A percentile compares a stretch with the other conserved stretches of the same genome.
Evolutionary conservation across 441 rosid species (phyloP).

Genomic region (Adansonia madagascariensis): DNA sequence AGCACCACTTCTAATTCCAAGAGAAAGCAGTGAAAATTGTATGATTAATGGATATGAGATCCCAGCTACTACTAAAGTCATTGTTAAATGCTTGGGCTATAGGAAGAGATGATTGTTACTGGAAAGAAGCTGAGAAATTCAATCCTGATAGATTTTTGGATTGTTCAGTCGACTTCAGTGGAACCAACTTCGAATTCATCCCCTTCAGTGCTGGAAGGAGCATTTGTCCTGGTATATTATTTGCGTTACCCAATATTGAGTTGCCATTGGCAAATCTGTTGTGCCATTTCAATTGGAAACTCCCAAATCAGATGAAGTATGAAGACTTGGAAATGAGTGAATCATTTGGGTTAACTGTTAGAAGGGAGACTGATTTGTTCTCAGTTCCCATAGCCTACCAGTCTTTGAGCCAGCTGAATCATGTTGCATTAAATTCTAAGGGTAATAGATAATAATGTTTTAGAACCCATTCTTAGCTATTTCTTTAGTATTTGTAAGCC

Average conservation of each 20-base stretch:
- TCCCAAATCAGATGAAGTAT: constrained; percentile 31
- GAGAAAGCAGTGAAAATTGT: background rate
- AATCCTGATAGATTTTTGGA: constrained; percentile 35
- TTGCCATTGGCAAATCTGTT: constrained; percentile 34
- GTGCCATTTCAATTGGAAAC: constrained; percentile 48
- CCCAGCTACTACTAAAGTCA: constrained; percentile 17
- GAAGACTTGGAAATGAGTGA: constrained; percentile 38
- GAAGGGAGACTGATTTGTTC: constrained; percentile 28
- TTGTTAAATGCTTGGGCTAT: constrained; percentile 43
- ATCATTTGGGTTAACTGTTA: constrained; percentile 4
- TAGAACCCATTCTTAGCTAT: no score
- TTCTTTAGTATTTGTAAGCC: no score
- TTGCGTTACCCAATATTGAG: constrained; percentile 3
- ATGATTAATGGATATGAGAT: constrained; percentile 20
- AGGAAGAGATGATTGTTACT: constrained; percentile 38
- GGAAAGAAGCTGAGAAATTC: constrained; percentile 38
- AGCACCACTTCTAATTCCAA: background rate
- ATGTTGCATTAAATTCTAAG: no score
- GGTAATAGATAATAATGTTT: no score
- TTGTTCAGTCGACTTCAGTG: constrained; percentile 31
- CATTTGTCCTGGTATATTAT: constrained; percentile 38
- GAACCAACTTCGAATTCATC: constrained; percentile 33
- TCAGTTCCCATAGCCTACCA: constrained; percentile 1
- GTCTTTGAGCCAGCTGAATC: background rate
- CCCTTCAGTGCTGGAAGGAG: constrained; percentile 48